Conservation (phyloP, 2,329 filamentous ascomycete genomes). For the Nigrograna mackinnonii region DNA sequence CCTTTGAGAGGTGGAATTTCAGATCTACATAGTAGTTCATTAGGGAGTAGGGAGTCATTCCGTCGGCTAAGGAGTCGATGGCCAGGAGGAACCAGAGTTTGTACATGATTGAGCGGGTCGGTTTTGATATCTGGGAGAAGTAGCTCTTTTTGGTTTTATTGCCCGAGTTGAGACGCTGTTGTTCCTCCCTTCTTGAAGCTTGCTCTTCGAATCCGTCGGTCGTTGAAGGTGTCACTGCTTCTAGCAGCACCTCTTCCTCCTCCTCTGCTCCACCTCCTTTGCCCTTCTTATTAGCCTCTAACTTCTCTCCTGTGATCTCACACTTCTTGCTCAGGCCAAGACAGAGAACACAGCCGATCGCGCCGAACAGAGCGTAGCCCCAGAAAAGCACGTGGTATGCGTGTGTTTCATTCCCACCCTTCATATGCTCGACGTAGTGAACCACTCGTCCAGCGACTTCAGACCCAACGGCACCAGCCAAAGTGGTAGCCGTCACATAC, state of each 20-base stretch:
- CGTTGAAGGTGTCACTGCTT: constrained; percentile 36
- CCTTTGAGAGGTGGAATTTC: constrained; percentile 46
- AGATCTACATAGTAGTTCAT: constrained; percentile 42
- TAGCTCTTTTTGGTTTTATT: constrained; percentile 32
- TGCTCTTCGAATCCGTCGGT: constrained; percentile 30
- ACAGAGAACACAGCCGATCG: constrained; percentile 43
- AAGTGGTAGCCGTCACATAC: constrained; percentile 42
- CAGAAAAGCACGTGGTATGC: constrained; percentile 48
- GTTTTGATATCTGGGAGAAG: constrained; percentile 59
- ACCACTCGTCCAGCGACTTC: constrained; percentile 44
- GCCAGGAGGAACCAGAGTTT: constrained; percentile 68
- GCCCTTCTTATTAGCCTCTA: constrained; percentile 12
- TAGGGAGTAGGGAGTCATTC: constrained; percentile 52
- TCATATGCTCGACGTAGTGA: constrained; percentile 41
- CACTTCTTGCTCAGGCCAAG: constrained; percentile 44
- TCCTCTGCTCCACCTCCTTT: constrained; percentile 17
- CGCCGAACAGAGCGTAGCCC: constrained; percentile 46
- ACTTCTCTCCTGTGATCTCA: constrained; percentile 40
- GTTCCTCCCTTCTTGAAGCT: constrained; percentile 25
- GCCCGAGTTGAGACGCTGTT: constrained; percentile 2
- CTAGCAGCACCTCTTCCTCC: constrained; percentile 37
- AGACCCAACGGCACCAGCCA: constrained; percentile 38
- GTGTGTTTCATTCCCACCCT: constrained; percentile 21
- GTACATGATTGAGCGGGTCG: constrained; percentile 63
- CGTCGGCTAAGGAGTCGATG: constrained; percentile 67